Conservation (phyloP, 2,329 filamentous ascomycete genomes). For the Neodidymelliopsis sp. region DNA sequence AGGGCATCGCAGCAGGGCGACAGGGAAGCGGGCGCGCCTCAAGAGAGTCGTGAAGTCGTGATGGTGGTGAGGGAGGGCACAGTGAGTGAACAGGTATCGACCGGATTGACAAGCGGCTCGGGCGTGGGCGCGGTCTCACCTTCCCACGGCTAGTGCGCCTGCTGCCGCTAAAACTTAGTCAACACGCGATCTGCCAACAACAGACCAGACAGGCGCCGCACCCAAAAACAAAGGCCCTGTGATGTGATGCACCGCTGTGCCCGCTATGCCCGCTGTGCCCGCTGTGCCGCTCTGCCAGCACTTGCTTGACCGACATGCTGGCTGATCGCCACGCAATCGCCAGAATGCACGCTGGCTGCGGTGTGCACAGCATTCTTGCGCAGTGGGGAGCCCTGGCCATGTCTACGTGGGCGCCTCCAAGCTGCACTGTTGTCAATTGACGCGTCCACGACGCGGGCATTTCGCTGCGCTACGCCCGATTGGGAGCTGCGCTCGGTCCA, state of each 20-base stretch:
- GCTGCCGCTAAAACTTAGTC: not conserved
- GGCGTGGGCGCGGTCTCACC: not conserved
- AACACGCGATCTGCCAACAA: conserved; percentile 5
- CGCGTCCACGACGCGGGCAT: conserved; percentile 12
- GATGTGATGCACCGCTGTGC: no score
- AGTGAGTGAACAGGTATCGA: conserved; percentile 13
- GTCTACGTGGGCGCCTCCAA: conserved; percentile 5
- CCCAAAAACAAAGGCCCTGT: conserved; percentile 6
- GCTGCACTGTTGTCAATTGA: conserved; percentile 12
- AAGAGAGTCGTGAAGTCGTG: conserved; percentile 34
- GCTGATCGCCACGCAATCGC: conserved; percentile 5
- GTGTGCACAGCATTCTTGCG: conserved; percentile 4
- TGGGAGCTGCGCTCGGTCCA: not conserved
- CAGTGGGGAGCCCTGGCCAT: not conserved
- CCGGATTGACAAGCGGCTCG: conserved; percentile 7
- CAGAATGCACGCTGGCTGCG: conserved; percentile 3
- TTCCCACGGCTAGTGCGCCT: conserved; percentile 1
- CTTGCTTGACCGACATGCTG: not conserved
- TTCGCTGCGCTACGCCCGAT: not conserved
- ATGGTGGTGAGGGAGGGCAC: conserved; percentile 14
- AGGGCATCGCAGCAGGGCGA: conserved; percentile 32
- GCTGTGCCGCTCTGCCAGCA: conserved; percentile 8
- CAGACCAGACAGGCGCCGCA: conserved; percentile 7
- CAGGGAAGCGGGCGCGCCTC: conserved; percentile 35
- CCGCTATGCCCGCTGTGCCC: no score